These are phyloP conservation scores for Closterium sp. DNA, from an alignment of 139 green algal genomes.

Conservation along the genomic window DNA sequence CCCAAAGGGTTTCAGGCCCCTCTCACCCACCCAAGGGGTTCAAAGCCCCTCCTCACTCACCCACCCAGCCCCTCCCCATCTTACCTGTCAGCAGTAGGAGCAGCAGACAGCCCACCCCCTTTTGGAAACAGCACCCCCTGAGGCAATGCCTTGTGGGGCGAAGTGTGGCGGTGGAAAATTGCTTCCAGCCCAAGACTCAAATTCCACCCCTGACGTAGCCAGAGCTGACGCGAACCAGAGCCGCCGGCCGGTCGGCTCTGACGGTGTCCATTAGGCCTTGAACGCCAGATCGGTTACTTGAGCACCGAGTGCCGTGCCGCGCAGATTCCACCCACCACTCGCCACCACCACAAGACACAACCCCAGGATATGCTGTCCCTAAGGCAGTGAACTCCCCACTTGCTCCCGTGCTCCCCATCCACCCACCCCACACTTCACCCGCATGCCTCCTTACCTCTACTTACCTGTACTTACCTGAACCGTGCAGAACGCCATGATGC, in stretches of 20 bases:
- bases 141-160: not conserved
- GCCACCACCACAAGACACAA: not conserved
- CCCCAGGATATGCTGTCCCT: not conserved
- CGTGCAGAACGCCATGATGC: no score
- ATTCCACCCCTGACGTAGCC: not conserved
- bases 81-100: not conserved
- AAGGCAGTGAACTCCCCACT: not conserved
- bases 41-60: no score
- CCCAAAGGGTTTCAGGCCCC: no score
- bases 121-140: not conserved
- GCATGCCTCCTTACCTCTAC: no score
- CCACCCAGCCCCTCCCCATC: not conserved
- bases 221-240: not conserved
- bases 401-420: not conserved
- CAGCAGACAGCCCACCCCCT: not conserved
- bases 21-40: no score
- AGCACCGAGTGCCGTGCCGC: not conserved
- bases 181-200: not conserved
- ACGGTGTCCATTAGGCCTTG: not conserved
- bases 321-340: not conserved
- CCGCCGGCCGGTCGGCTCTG: not conserved
- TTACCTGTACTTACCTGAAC: no score
- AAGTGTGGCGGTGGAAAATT: not conserved
- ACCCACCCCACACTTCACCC: not conserved
- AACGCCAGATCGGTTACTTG: not conserved